These are phyloP conservation scores for Aquilaria malaccensis DNA, from an alignment of 345 rosid genomes.

Conservation along the genomic window DNA sequence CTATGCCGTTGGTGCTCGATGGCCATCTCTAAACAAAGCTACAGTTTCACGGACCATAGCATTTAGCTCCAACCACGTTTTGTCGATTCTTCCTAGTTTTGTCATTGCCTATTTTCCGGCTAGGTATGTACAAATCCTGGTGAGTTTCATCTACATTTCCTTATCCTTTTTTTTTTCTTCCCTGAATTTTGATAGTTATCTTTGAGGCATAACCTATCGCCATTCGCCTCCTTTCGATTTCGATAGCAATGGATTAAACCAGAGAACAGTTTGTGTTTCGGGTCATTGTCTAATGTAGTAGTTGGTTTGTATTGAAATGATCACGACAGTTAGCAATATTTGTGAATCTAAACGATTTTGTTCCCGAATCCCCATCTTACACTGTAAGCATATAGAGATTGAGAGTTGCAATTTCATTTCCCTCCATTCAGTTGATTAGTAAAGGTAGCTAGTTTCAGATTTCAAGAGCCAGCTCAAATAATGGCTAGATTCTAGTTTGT, in stretches of 20 bases:
- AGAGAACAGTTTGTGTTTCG: no score
- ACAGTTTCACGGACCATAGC: slow-evolving; percentile 2
- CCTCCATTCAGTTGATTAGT: no score
- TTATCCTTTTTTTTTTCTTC: neutral
- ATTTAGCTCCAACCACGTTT: slow-evolving; percentile 14
- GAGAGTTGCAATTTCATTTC: neutral
- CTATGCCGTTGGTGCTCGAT: no score
- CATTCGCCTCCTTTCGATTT: no score
- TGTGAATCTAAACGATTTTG: slow-evolving; percentile 12
- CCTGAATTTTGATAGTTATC: neutral
- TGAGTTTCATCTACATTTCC: slow-evolving; percentile 1
- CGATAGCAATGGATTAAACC: no score
- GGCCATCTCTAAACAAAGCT: neutral
- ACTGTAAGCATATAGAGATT: no score
- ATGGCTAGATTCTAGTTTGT: no score
- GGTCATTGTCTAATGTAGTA: neutral
- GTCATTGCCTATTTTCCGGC: neutral
- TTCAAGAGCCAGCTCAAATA: no score
- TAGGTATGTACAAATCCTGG: slow-evolving; percentile 20
- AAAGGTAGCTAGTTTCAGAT: no score
- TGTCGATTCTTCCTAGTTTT: slow-evolving; percentile 2
- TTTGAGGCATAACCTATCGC: no score
- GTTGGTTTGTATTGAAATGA: slow-evolving; percentile 10
- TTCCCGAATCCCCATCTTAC: neutral
- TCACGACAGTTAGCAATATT: neutral